Evolutionary conservation across 1,284 basidiomycete genomes (phyloP).

Genomic region (Golubevia sp.): DNA sequence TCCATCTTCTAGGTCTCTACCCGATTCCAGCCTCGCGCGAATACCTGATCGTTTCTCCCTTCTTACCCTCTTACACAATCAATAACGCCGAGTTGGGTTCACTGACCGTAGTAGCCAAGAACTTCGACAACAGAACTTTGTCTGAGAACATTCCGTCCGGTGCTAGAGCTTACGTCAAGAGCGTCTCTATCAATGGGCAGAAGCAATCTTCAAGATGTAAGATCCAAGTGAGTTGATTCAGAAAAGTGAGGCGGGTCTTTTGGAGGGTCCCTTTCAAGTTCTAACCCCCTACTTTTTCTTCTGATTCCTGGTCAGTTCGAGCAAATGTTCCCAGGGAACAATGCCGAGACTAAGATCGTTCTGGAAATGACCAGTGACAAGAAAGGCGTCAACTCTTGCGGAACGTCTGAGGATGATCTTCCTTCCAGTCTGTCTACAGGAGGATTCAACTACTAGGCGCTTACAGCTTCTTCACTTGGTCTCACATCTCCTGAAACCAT

Average conservation of each 20-base stretch:
- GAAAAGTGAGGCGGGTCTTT: too few species aligned
- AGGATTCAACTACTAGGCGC: slow-evolving; percentile 10
- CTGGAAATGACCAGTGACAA: slow-evolving; percentile 12
- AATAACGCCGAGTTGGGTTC: slow-evolving; percentile 33
- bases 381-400: slow-evolving; percentile 13
- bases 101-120: slow-evolving; percentile 23
- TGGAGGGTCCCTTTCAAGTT: background rate
- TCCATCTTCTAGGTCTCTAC: slow-evolving; percentile 68
- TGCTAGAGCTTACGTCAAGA: slow-evolving; percentile 20
- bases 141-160: slow-evolving; percentile 16
- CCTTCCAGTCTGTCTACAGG: slow-evolving; percentile 17
- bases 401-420: slow-evolving; percentile 7
- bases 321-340: slow-evolving; percentile 12
- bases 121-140: slow-evolving; percentile 22
- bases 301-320: background rate
- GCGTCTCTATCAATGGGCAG: slow-evolving; percentile 24
- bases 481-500: too few species aligned
- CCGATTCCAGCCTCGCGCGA: slow-evolving; percentile 65
- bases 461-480: too few species aligned
- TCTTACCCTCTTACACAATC: slow-evolving; percentile 37
- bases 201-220: slow-evolving; percentile 20
- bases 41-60: slow-evolving; percentile 40
- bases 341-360: slow-evolving; percentile 7
- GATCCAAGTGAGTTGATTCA: slow-evolving; percentile 10
- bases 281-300: too few species aligned